Evolutionary conservation across 208 protist species (phyloP).

Genomic region (Trypanosoma boissoni): DNA sequence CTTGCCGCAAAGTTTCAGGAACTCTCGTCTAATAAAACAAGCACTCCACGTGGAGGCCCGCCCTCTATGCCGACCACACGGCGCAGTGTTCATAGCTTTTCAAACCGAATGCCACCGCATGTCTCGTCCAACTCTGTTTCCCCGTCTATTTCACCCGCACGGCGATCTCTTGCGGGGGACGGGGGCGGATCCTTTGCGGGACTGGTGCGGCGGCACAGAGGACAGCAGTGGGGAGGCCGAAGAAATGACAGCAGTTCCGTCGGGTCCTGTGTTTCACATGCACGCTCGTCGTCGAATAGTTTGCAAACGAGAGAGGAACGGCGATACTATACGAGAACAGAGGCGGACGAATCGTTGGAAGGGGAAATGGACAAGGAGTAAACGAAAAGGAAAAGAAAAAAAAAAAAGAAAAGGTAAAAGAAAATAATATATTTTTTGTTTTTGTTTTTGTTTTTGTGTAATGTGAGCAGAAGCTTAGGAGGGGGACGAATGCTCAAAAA

Average conservation of each 20-base stretch:
- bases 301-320: no score
- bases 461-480: no score
- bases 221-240: background rate
- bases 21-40: conserved; percentile 24
- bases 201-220: background rate
- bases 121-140: background rate
- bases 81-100: background rate
- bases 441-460: background rate
- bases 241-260: conserved; percentile 10
- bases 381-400: background rate
- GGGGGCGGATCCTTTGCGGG: no score
- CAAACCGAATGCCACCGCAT: background rate
- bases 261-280: conserved; percentile 1
- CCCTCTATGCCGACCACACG: no score
- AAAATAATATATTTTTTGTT: conserved; percentile 1
- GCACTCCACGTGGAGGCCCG: background rate
- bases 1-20: conserved; percentile 65
- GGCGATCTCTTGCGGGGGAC: background rate
- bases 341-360: background rate
- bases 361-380: background rate
- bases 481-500: no score
- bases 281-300: conserved; percentile 10
- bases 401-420: background rate
- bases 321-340: no score
- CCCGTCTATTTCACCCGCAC: conserved; percentile 11